Conservation (phyloP, 495 filamentous ascomycete species). For the Pyrenula aspistea region DNA sequence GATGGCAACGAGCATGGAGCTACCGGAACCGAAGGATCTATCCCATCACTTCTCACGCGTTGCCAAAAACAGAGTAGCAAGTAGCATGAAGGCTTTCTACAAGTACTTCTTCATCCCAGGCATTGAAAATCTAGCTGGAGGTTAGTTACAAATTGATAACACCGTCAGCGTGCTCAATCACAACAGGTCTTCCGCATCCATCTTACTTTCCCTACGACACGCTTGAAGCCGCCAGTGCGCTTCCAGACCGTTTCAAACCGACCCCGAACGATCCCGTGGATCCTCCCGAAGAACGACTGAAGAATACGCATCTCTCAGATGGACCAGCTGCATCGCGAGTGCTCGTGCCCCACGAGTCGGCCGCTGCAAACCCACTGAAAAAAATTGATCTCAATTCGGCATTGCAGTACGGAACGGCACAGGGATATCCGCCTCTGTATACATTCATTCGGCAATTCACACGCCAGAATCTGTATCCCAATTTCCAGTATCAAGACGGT, state of each 20-base stretch:
- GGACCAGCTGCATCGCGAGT: conserved; percentile 32
- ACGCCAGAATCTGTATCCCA: conserved; percentile 63
- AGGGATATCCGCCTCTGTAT: conserved; percentile 65
- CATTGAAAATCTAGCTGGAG: conserved; percentile 80
- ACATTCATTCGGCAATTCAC: conserved; percentile 69
- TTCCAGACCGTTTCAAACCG: conserved; percentile 59
- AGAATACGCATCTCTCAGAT: conserved; percentile 14
- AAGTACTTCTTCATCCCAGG: conserved; percentile 73
- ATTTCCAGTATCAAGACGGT: conserved; percentile 63
- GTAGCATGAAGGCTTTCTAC: conserved; percentile 66
- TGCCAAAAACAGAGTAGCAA: conserved; percentile 50
- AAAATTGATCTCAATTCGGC: conserved; percentile 73
- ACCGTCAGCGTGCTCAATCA: background rate
- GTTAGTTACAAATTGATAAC: conserved; percentile 30
- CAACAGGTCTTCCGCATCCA: conserved; percentile 60
- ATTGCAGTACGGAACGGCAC: conserved; percentile 72
- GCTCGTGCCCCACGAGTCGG: conserved; percentile 55
- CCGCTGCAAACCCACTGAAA: conserved; percentile 35
- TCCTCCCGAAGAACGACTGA: conserved; percentile 15
- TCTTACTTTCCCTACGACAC: conserved; percentile 86
- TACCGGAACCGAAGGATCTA: conserved; percentile 53
- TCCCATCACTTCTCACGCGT: conserved; percentile 64
- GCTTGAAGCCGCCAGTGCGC: conserved; percentile 67
- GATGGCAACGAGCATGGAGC: background rate
- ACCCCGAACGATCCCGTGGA: conserved; percentile 44